phyloP scores from a whole-genome alignment of 2,329 filamentous ascomycete genomes.

The Alternaria alternata region DNA sequence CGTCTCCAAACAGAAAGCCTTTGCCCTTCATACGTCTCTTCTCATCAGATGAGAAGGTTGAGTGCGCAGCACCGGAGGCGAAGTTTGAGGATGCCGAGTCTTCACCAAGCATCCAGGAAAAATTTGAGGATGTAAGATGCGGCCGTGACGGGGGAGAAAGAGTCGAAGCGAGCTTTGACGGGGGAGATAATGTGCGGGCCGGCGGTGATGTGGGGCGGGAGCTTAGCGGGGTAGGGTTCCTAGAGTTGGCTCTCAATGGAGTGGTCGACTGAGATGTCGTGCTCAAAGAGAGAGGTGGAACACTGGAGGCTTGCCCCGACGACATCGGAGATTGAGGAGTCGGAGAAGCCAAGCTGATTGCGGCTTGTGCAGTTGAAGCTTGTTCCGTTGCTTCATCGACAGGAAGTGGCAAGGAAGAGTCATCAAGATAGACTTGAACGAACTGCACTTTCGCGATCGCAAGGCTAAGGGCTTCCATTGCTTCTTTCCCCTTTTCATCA shows the following conservation, averaged over 20 bases:
- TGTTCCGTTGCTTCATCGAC: conserved; percentile 47
- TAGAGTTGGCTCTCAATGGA: conserved; percentile 4
- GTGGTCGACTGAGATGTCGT: conserved; percentile 14
- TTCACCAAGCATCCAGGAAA: conserved; percentile 75
- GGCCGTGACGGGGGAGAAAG: conserved; percentile 62
- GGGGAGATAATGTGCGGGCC: conserved; percentile 10
- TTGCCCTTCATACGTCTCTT: conserved; percentile 48
- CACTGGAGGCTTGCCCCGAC: conserved; percentile 28
- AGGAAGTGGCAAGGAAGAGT: conserved; percentile 55
- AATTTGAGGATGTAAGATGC: conserved; percentile 75
- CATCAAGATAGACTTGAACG: conserved; percentile 60
- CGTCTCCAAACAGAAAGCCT: conserved; percentile 53
- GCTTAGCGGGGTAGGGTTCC: conserved; percentile 15
- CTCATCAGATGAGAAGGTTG: conserved; percentile 46
- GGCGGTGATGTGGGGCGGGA: conserved; percentile 31
- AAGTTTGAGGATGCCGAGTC: conserved; percentile 47
- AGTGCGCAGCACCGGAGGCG: conserved; percentile 44
- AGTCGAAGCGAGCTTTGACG: conserved; percentile 33
- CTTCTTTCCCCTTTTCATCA: conserved; percentile 37
- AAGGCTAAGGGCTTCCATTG: conserved; percentile 54
- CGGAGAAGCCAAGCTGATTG: conserved; percentile 31
- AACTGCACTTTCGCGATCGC: conserved; percentile 62
- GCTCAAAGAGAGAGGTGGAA: conserved; percentile 29
- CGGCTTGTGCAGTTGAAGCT: conserved; percentile 31
- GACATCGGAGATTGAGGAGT: conserved; percentile 25